These are phyloP conservation scores for Trametes sp. DNA, from an alignment of 1,284 basidiomycete species.

Conservation along the genomic window DNA sequence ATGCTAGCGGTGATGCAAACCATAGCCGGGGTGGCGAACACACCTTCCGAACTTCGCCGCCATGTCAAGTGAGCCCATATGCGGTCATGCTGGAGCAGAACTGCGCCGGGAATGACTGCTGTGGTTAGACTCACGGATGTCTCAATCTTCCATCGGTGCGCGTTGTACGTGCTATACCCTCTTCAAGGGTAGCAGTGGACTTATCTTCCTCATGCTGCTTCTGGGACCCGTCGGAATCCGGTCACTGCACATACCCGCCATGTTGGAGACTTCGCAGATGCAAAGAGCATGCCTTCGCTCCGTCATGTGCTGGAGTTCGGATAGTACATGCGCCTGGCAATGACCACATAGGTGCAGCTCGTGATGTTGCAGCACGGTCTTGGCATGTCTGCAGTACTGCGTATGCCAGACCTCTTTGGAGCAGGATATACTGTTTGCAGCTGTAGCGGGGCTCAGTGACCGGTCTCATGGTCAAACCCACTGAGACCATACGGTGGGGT, in stretches of 20 bases:
- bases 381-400: too few relatives aligned
- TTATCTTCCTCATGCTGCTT: not conserved
- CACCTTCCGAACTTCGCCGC: not conserved
- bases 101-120: not conserved
- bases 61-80: not conserved
- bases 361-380: not conserved
- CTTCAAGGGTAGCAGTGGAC: not conserved
- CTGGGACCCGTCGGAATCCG: not conserved
- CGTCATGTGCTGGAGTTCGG: not conserved
- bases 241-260: not conserved
- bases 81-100: not conserved
- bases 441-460: too few relatives aligned
- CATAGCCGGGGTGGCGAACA: not conserved
- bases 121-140: slow-evolving; percentile 6
- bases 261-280: not conserved
- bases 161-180: not conserved
- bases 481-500: too few relatives aligned
- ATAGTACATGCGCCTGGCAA: not conserved
- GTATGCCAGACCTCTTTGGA: not conserved
- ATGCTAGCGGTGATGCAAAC: not conserved
- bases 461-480: too few relatives aligned
- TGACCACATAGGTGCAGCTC: not conserved
- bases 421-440: not conserved
- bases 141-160: not conserved
- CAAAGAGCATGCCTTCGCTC: not conserved